phyloP scores from a whole-genome alignment of 2,329 filamentous ascomycete genomes.

The Lecanoromycetidae sp. region DNA sequence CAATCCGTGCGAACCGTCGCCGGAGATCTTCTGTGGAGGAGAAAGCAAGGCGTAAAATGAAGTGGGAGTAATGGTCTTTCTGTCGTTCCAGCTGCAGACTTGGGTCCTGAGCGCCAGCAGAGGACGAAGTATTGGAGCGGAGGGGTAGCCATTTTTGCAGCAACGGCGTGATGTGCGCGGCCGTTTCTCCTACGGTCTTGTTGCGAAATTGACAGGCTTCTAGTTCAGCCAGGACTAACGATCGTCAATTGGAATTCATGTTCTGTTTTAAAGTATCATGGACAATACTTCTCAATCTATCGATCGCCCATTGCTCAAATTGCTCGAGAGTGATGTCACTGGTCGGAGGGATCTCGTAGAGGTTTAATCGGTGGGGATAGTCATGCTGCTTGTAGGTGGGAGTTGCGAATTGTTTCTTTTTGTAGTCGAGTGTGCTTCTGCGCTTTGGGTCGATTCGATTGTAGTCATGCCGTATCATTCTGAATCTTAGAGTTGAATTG shows the following conservation, averaged over 20 bases:
- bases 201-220: slow-evolving; percentile 96
- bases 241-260: slow-evolving; percentile 24
- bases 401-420: slow-evolving; percentile 75
- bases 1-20: slow-evolving; percentile 70
- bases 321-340: slow-evolving; percentile 92
- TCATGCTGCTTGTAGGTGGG: slow-evolving; percentile 63
- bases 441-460: slow-evolving; percentile 51
- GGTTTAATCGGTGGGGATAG: slow-evolving; percentile 81
- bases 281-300: slow-evolving; percentile 60
- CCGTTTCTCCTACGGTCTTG: slow-evolving; percentile 69
- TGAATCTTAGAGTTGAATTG: background rate
- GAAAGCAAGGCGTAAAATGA: slow-evolving; percentile 88
- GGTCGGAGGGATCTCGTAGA: slow-evolving; percentile 78
- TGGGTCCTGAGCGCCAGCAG: slow-evolving; percentile 37
- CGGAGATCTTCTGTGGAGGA: slow-evolving; percentile 82
- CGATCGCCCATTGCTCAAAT: slow-evolving; percentile 98
- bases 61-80: slow-evolving; percentile 96
- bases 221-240: slow-evolving; percentile 65
- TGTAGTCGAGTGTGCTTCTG: slow-evolving; percentile 62
- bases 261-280: slow-evolving; percentile 15
- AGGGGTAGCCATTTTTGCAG: slow-evolving; percentile 80
- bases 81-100: slow-evolving; percentile 60
- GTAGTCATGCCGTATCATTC: slow-evolving; percentile 18
- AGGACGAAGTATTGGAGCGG: slow-evolving; percentile 57
- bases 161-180: slow-evolving; percentile 69